Evolutionary conservation across 2,329 filamentous ascomycete genomes (phyloP).

Genomic region (Paraphaeosphaeria sporulosa): DNA sequence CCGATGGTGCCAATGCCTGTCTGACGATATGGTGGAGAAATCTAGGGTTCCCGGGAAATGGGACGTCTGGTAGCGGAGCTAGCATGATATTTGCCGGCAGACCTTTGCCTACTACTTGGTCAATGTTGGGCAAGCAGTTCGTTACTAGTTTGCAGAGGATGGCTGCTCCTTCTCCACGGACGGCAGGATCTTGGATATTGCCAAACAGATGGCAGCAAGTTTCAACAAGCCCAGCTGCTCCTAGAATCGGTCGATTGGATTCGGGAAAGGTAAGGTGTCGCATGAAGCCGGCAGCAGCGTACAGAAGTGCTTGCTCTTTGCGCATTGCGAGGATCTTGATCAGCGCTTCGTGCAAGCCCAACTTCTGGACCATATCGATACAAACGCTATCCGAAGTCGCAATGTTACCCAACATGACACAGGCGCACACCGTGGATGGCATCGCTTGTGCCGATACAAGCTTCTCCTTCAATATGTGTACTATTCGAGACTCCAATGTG

Average conservation of each 20-base stretch:
- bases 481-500: constrained; percentile 33
- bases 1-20: constrained; percentile 40
- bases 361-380: constrained; percentile 45
- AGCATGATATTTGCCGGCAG: constrained; percentile 21
- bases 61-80: constrained; percentile 20
- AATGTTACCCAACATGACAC: constrained; percentile 49
- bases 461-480: constrained; percentile 38
- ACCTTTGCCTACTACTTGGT: constrained; percentile 35
- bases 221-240: constrained; percentile 41
- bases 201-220: constrained; percentile 39
- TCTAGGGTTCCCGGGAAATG: constrained; percentile 29
- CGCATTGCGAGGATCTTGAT: constrained; percentile 35
- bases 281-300: constrained; percentile 47
- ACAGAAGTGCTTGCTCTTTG: constrained; percentile 41
- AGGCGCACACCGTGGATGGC: constrained; percentile 44
- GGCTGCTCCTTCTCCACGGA: constrained; percentile 45
- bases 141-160: constrained; percentile 45
- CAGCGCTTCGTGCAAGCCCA: constrained; percentile 40
- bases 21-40: constrained; percentile 39
- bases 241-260: constrained; percentile 38
- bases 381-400: constrained; percentile 46
- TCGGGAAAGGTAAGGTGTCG: constrained; percentile 48
- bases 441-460: constrained; percentile 26
- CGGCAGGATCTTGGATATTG: constrained; percentile 36
- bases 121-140: constrained; percentile 40